Base-by-base conservation (phyloP, 2,329 filamentous ascomycete species). In the Mycosphaerelloides madeirae region DNA sequence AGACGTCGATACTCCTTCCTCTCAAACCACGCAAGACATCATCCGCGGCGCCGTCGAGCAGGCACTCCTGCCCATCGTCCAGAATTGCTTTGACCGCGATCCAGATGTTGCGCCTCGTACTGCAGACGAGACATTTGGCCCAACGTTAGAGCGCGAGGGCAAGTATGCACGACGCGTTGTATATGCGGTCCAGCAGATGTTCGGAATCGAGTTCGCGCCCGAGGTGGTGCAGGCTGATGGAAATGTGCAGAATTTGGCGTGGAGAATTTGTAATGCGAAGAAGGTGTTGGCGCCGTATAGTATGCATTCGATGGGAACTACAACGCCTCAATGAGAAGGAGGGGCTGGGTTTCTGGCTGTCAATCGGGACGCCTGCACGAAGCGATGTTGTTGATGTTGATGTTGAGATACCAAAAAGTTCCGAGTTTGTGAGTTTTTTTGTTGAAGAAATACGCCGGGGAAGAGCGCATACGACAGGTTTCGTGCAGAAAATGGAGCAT, bases 261-360 rank as follows among this genome's bases (percentile, higher is more conserved):
- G 91, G 90, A 79, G 93, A 60, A 87, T 98, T 52, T 93, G 85
- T 65, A 95, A 95, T 65, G 93, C 93, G 29, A 96, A 96, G 74
- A 87, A 90, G 68, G 93, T 95, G 53, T 68, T 97, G 61, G 71
- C 71, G 42, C 72, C 72, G 28, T 75, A 74, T 55, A 73, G 70
- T 54, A 73, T 74, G 71, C 56, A 64, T 14, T 68, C 64, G 20
- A 65, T 63, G 43, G 71, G 70, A 32, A 47, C 53, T 19, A 52
- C 45, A 11, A 61, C 60, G 32, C 60, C 61, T 31, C 50, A 54
- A 39, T 57, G 38, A 45, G 36, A 39, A 29, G 38, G 25, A 14
- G 34, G 32, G 9, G 28, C 38, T 22, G 18, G 20, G 22, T 25
- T 25, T 25, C 22, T 25, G 22, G 22, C 22, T 25, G 22, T 25